Percentiles rank a stretch among this genome's conserved stretches.
Conservation (phyloP, 1,284 basidiomycete genomes). For the Irpex rosettiformis region DNA sequence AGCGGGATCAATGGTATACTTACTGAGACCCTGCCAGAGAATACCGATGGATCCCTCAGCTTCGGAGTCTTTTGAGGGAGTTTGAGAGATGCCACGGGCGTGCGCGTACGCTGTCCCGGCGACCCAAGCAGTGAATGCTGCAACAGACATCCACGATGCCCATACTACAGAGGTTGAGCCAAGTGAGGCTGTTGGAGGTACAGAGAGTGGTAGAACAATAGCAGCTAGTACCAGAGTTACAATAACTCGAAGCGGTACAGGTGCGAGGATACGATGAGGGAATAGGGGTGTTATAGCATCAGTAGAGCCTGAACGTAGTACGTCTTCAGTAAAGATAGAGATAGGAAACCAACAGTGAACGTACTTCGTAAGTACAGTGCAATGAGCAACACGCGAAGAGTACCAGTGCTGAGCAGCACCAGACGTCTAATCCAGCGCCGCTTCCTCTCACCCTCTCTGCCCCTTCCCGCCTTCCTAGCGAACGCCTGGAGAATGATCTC, state of each 20-base stretch:
- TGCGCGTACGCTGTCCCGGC: constrained; percentile 47
- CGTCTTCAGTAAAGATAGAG: background rate
- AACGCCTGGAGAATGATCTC: constrained; percentile 62
- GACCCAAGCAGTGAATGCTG: constrained; percentile 59
- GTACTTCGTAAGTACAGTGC: constrained; percentile 62
- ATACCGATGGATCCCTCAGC: constrained; percentile 35
- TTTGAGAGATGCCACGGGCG: constrained; percentile 38
- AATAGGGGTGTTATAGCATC: constrained; percentile 46
- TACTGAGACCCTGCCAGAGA: constrained; percentile 64
- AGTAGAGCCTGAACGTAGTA: constrained; percentile 41
- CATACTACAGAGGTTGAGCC: constrained; percentile 49
- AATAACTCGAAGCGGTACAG: constrained; percentile 31
- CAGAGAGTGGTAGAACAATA: constrained; percentile 45
- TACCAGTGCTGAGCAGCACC: constrained; percentile 40
- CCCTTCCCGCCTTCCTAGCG: constrained; percentile 48
- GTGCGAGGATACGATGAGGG: constrained; percentile 25
- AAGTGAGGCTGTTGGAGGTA: constrained; percentile 42
- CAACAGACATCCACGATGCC: constrained; percentile 54
- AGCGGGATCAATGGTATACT: too few relatives aligned
- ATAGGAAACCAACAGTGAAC: constrained; percentile 23
- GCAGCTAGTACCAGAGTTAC: constrained; percentile 39
- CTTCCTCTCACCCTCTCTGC: constrained; percentile 27
- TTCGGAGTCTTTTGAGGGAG: constrained; percentile 30
- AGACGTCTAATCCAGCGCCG: constrained; percentile 38
- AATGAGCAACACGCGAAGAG: constrained; percentile 47